A percentile compares a stretch with the other conserved stretches of the same genome.
phyloP scores from a whole-genome alignment of 1,139 yeast genomes.

The Hansenula sp. region DNA sequence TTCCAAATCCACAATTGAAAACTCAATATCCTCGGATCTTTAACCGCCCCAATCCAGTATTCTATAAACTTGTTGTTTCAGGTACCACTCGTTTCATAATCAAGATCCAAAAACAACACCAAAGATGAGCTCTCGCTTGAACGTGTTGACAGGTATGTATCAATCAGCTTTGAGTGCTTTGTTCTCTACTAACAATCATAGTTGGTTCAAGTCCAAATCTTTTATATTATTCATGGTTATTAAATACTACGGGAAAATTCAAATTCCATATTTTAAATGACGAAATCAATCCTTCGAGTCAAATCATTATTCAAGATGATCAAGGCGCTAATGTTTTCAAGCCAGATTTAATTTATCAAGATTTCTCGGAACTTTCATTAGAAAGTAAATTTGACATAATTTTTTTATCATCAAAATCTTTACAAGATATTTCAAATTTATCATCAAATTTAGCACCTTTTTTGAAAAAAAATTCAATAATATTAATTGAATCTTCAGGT shows the following conservation, averaged over 20 bases:
- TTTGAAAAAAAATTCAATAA: conserved; percentile 37
- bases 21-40: too few species aligned
- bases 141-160: conserved; percentile 8
- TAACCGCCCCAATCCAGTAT: too few species aligned
- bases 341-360: conserved; percentile 7
- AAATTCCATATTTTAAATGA: conserved; percentile 15
- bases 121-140: conserved; percentile 4
- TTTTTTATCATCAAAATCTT: conserved; percentile 39
- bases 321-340: not conserved
- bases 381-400: conserved; percentile 42
- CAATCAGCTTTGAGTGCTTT: too few species aligned
- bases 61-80: too few species aligned
- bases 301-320: conserved; percentile 10
- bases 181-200: too few species aligned
- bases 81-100: too few species aligned
- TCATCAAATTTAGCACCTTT: conserved; percentile 32
- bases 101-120: too few species aligned
- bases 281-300: conserved; percentile 3
- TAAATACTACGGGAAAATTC: conserved; percentile 19
- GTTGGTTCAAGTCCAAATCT: conserved; percentile 21
- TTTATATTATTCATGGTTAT: conserved; percentile 17
- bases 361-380: conserved; percentile 4
- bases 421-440: conserved; percentile 41
- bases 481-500: conserved; percentile 66
- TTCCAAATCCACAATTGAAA: too few species aligned